Evolutionary conservation across 805 yeast genomes (phyloP).

Genomic region (Candida anglica): DNA sequence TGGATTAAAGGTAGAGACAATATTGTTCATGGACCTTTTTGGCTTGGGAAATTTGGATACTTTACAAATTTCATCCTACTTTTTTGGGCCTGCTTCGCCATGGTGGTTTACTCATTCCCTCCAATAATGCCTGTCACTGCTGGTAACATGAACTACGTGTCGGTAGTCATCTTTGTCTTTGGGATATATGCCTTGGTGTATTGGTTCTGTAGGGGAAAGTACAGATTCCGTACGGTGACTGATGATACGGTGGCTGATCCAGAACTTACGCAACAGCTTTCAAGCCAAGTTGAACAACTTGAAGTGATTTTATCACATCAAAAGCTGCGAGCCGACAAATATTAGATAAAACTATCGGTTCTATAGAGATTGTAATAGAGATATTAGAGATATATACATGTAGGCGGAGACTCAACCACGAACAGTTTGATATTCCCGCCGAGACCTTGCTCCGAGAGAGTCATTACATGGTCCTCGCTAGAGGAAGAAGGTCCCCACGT

Average conservation of each 20-base stretch:
- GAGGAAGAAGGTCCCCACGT: no score
- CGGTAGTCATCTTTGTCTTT: constrained; percentile 49
- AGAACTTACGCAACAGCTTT: constrained; percentile 15
- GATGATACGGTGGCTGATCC: constrained; percentile 10
- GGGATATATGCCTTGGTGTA: constrained; percentile 41
- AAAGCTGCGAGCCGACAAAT: no score
- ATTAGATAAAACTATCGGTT: no score
- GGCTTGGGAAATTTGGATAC: constrained; percentile 56
- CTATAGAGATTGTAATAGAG: no score
- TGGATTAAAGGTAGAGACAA: constrained; percentile 46
- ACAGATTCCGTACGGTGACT: constrained; percentile 12
- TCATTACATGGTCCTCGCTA: no score
- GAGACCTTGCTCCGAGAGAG: no score
- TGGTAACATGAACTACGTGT: constrained; percentile 64
- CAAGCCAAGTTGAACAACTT: constrained; percentile 18
- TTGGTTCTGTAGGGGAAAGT: constrained; percentile 45
- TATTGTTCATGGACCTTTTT: constrained; percentile 62
- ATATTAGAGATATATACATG: no score
- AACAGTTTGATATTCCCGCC: no score
- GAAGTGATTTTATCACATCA: constrained; percentile 15
- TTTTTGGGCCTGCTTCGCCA: constrained; percentile 55
- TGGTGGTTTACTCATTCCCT: constrained; percentile 65
- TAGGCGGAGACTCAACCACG: no score
- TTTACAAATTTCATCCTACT: constrained; percentile 48
- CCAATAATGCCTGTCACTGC: constrained; percentile 56